Evolutionary conservation across 352 stramenopile species (phyloP), one percentile per base, ranked within the genome.

Genomic region (Pilasporangium apinafurcum): DNA sequence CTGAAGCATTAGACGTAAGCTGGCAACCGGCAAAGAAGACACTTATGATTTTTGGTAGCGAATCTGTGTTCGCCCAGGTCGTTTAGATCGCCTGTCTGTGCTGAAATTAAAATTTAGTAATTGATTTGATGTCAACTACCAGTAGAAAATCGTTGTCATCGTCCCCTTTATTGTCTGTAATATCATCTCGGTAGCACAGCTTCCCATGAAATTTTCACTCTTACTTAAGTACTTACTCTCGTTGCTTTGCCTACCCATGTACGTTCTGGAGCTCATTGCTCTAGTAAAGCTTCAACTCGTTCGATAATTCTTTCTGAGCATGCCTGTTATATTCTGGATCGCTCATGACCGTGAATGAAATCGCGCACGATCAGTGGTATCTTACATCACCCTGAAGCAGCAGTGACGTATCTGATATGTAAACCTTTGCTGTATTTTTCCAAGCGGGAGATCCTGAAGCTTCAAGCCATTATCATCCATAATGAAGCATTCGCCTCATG

Each of bases 111-210:
- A 54, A 14, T 7, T 59, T 9, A 10, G 72, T 41, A 8, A 45
- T 59, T 0, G 63, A 66, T 36, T 86, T 86, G 40, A 83, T 37
- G 8, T 69, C 73, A 37, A 83, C 65, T 8, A 83, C 20, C 0
- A 85, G 37, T 9, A 46, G n/a, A 39, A 25, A 26, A 8, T 31
- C 42, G 14, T 6, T 8, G 1, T 13, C 13, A 24, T 22, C 12
- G 28, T 49, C 17, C 3, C 20, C n/a, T 16, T 5, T n/a, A n/a
- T n/a, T n/a, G n/a, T n/a, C n/a, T n/a, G n/a, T n/a, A n/a, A n/a
- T n/a, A n/a, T n/a, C n/a, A n/a, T n/a, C n/a, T n/a, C n/a, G n/a
- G n/a, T n/a, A n/a, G n/a, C n/a, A n/a, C n/a, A n/a, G n/a, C n/a
- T n/a, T n/a, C 9, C 22, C 30, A 22, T 48, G 14, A 20, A 5